phyloP scores from a whole-genome alignment of 139 green algal species.

The Yamagishiella unicocca region DNA sequence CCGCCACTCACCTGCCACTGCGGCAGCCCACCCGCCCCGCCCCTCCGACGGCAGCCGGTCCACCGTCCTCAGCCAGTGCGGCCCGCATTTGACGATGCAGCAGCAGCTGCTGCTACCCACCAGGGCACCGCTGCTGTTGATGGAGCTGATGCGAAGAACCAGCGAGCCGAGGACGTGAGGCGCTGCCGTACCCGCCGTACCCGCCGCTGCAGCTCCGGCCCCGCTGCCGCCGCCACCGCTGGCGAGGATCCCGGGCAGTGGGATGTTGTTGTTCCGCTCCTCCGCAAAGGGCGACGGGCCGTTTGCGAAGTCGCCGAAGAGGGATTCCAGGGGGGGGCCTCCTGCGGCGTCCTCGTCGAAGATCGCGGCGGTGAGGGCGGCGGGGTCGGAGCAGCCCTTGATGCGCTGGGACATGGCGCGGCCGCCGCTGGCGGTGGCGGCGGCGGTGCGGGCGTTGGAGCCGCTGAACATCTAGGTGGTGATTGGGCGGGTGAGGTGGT shows the following conservation, averaged over 20 bases:
- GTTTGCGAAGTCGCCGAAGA: not conserved
- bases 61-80: conserved; percentile 30
- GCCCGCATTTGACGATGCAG: conserved; percentile 51
- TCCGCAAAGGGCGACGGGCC: not conserved
- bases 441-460: too few species aligned
- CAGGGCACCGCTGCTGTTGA: conserved; percentile 6
- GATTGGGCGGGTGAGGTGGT: too few species aligned
- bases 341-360: not conserved
- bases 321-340: not conserved
- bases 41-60: conserved; percentile 10
- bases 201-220: not conserved
- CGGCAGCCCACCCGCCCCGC: not conserved
- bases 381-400: not conserved
- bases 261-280: not conserved
- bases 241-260: not conserved
- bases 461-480: too few species aligned
- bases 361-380: not conserved
- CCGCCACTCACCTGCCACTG: conserved; percentile 23
- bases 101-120: conserved; percentile 38
- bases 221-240: not conserved
- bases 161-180: conserved; percentile 2
- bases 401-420: too few species aligned
- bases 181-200: not conserved
- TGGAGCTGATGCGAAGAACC: conserved; percentile 1
- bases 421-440: too few species aligned